phyloP scores from a whole-genome alignment of 805 yeast genomes.

The Ogataea trehaloabstinens region DNA sequence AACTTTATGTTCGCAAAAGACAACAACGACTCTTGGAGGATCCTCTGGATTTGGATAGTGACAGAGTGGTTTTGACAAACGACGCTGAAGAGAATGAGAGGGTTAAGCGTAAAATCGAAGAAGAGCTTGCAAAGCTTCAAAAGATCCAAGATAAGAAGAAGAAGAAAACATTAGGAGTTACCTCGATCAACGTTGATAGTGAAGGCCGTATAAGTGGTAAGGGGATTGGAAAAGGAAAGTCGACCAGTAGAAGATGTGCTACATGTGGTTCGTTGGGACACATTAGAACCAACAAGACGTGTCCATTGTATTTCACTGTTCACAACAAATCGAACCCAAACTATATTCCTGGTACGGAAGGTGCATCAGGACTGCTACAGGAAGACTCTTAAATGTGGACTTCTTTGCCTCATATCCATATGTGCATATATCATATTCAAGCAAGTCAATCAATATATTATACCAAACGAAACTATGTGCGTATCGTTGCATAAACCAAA shows the following conservation, averaged over 20 bases:
- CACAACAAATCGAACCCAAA: constrained; percentile 36
- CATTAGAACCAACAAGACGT: constrained; percentile 84
- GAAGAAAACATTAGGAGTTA: constrained; percentile 30
- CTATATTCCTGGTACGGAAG: constrained; percentile 32
- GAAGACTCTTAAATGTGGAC: constrained; percentile 1
- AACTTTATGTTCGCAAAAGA: constrained; percentile 69
- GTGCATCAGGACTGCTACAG: constrained; percentile 19
- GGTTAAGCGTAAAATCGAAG: constrained; percentile 73
- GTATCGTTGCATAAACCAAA: too few relatives aligned
- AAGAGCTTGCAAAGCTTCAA: constrained; percentile 78
- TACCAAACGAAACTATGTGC: neutral
- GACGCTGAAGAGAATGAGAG: constrained; percentile 82
- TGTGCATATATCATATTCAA: too few relatives aligned
- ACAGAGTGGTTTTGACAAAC: constrained; percentile 71
- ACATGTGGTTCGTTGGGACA: constrained; percentile 96
- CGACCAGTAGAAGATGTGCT: constrained; percentile 81
- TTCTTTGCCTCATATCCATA: neutral
- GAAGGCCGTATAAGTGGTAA: constrained; percentile 52
- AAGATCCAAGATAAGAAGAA: constrained; percentile 60
- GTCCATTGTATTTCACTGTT: constrained; percentile 74
- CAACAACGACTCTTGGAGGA: constrained; percentile 33
- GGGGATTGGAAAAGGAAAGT: constrained; percentile 70
- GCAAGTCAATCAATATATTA: neutral
- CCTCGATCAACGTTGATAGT: constrained; percentile 34
- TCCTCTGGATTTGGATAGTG: constrained; percentile 59